Evolutionary conservation across 2,329 filamentous ascomycete species (phyloP).

Genomic region (Claviceps citrina): DNA sequence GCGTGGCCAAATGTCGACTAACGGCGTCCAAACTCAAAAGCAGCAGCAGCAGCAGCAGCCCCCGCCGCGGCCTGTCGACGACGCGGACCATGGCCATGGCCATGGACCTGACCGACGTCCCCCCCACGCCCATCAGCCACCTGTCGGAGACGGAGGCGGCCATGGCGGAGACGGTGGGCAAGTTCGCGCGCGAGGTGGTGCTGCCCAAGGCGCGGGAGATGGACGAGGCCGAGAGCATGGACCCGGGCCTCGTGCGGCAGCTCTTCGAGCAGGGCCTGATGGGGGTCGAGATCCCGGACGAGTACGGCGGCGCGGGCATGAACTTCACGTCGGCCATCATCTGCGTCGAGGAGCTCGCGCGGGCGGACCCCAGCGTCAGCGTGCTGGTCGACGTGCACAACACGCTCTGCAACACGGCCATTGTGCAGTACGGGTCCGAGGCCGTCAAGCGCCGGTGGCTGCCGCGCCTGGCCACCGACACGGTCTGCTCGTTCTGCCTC

Average conservation of each 20-base stretch:
- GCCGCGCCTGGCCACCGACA: slow-evolving; percentile 77
- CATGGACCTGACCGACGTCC: slow-evolving; percentile 56
- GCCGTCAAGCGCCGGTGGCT: slow-evolving; percentile 73
- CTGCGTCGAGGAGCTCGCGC: slow-evolving; percentile 89
- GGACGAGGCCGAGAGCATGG: slow-evolving; percentile 95
- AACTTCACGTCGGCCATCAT: slow-evolving; percentile 96
- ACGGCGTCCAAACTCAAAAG: too few relatives aligned
- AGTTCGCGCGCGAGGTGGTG: slow-evolving; percentile 80
- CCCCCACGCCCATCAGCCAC: slow-evolving; percentile 84
- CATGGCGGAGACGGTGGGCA: slow-evolving; percentile 79
- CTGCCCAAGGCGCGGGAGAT: slow-evolving; percentile 87
- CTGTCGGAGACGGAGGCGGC: slow-evolving; percentile 77
- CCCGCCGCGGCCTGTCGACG: too few relatives aligned
- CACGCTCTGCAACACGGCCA: slow-evolving; percentile 86
- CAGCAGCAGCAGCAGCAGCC: too few relatives aligned
- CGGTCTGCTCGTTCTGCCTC: slow-evolving; percentile 82
- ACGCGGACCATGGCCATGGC: too few relatives aligned
- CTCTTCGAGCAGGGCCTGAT: slow-evolving; percentile 96
- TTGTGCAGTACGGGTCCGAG: slow-evolving; percentile 69
- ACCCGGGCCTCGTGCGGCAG: slow-evolving; percentile 72
- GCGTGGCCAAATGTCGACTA: too few relatives aligned
- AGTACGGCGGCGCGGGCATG: slow-evolving; percentile 70
- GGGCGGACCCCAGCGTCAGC: slow-evolving; percentile 85
- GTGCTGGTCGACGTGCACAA: slow-evolving; percentile 97
- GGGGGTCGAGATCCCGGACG: slow-evolving; percentile 94